Base-by-base conservation (phyloP, 805 yeast species). In the Barnettozyma wickerhamii region DNA sequence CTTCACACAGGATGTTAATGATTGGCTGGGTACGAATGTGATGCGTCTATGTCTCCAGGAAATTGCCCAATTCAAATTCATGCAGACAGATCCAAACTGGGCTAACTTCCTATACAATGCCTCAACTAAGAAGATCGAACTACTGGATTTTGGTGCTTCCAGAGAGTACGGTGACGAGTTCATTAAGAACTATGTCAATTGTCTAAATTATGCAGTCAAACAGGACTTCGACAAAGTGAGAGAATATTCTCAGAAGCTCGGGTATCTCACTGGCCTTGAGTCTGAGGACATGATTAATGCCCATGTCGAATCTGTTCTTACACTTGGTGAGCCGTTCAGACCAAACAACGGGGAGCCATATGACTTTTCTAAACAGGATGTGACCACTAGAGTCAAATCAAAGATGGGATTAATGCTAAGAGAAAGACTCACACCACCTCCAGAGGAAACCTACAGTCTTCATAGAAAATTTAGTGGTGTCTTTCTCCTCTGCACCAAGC, bases 21-120 rank as follows among this genome's bases (percentile, higher is more conserved):
- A 93, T 63, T 84, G 84, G 78, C 81, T 93, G 38, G 95, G 95
- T 14, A 76, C 86, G 4, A 75, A 83, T 49, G 80, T 93, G 38
- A 84, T 93, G 96, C 75, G 87, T 49, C 69, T 93, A 31, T 89
- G 96, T 56, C 66, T 93, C 35, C 70, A 75, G 51, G 99, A 93
- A 64, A 85, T 93, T 60, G 86, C 89, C 12, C 68, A 76, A 51
- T 90, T 84, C 67, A 76, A 75, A 55, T 91, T 83, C 65, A 93
- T 93, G 99, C 99, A 93, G 65, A 91, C 98, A 1, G 99, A 93
- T 65, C 99, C 99, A 38, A 93, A 93, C 62, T 93, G 99, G 99
- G 97, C 99, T 33, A 93, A 93, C 62, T 93, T 93, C 65, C 65
- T 93, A 45, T 89, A 85, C 66, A 89, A 93, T 56, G 69, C 69